Conservation (phyloP, 169 alveolate genomes). For the Plasmodium gaboni region DNA sequence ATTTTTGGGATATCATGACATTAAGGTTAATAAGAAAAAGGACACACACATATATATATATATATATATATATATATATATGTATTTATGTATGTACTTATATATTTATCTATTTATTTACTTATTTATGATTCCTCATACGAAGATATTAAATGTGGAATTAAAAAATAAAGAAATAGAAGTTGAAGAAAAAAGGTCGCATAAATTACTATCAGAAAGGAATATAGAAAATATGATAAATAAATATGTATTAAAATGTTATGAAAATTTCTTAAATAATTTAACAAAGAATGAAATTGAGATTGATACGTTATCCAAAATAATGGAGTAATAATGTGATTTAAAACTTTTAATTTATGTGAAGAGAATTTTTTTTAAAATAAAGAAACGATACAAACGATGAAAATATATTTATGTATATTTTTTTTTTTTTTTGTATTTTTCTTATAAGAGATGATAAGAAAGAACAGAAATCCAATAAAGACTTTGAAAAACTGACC, state of each 20-base stretch:
- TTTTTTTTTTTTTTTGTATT: background rate
- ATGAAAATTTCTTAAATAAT: slow-evolving; percentile 31
- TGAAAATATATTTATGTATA: background rate
- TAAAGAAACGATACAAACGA: too few species aligned
- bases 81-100: too few species aligned
- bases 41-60: too few species aligned
- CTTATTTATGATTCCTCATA: background rate
- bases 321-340: slow-evolving; percentile 6
- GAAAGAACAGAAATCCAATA: slow-evolving; percentile 19
- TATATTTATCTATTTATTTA: too few species aligned
- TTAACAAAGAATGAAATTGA: slow-evolving; percentile 39
- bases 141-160: slow-evolving; percentile 50
- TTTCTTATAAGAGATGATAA: slow-evolving; percentile 30
- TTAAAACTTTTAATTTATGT: background rate
- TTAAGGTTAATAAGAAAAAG: slow-evolving; percentile 28
- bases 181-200: slow-evolving; percentile 48
- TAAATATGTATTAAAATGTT: slow-evolving; percentile 55
- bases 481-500: slow-evolving; percentile 32
- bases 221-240: slow-evolving; percentile 57
- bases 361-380: too few species aligned
- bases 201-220: slow-evolving; percentile 30
- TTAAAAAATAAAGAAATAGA: slow-evolving; percentile 66
- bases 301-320: slow-evolving; percentile 7
- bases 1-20: slow-evolving; percentile 59
- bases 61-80: too few species aligned